Conservation (phyloP, 164 flowering plant species). For the Cinnamomum chago region DNA sequence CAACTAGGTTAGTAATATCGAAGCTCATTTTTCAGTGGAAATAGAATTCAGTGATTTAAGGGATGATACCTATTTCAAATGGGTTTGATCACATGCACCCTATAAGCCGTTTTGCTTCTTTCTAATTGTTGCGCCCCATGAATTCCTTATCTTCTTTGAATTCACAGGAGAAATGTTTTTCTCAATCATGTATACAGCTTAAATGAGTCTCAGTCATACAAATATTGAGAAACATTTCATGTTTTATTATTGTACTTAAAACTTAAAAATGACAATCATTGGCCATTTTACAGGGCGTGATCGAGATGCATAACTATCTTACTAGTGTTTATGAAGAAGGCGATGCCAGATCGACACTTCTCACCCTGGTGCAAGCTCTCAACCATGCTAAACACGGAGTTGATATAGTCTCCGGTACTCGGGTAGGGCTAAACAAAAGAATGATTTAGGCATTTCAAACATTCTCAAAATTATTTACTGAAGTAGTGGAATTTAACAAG, state of each 20-base stretch:
- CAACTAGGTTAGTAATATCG: not conserved
- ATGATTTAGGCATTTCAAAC: not conserved
- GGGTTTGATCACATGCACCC: not conserved
- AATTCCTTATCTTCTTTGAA: not conserved
- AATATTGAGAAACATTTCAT: not conserved
- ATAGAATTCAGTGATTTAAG: too few relatives aligned
- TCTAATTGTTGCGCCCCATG: not conserved
- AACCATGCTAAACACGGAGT: constrained; percentile 97
- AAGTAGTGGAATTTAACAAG: not conserved
- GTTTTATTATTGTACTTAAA: not conserved
- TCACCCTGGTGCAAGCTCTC: constrained; percentile 94
- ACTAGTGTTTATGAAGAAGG: constrained; percentile 97
- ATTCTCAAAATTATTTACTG: not conserved
- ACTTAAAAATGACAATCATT: not conserved
- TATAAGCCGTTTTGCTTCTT: not conserved
- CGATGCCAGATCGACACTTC: constrained; percentile 91
- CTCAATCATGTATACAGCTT: too few relatives aligned
- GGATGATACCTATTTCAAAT: not conserved
- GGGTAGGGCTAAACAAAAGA: constrained; percentile 38
- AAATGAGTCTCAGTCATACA: not conserved
- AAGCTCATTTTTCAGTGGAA: too few relatives aligned
- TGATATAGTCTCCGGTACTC: constrained; percentile 90
- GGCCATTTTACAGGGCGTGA: constrained; percentile 52
- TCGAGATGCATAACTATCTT: constrained; percentile 92
- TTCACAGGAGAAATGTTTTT: not conserved